phyloP scores from a whole-genome alignment of 106 monocot species.

The Dioscorea dumetorum region DNA sequence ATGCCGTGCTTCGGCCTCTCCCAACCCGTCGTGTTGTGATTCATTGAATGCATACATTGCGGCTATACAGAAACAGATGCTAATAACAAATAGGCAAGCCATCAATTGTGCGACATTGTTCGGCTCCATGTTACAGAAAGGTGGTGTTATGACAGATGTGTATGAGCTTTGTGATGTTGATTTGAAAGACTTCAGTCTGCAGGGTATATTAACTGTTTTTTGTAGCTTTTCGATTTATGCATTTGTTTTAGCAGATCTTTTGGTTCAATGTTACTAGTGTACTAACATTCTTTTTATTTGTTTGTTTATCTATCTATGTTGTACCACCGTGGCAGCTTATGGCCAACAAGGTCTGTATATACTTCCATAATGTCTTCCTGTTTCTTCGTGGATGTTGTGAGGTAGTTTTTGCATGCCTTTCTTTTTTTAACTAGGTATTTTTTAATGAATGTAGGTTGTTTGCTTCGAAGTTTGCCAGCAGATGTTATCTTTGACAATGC shows the following conservation, averaged over 20 bases:
- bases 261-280: too few relatives aligned
- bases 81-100: conserved; percentile 98
- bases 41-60: conserved; percentile 69
- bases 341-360: conserved; percentile 81
- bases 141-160: conserved; percentile 75
- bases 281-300: too few relatives aligned
- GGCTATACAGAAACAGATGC: conserved; percentile 78
- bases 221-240: background rate
- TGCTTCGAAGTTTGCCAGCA: conserved; percentile 86
- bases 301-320: conserved; percentile 1
- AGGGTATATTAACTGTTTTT: conserved; percentile 40
- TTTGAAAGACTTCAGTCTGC: conserved; percentile 96
- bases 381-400: background rate
- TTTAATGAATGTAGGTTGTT: conserved; percentile 54
- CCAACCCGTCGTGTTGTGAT: conserved; percentile 64
- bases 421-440: too few relatives aligned
- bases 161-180: conserved; percentile 89
- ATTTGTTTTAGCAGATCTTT: too few relatives aligned
- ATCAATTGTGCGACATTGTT: conserved; percentile 93
- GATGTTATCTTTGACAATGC: conserved; percentile 84
- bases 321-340: conserved; percentile 47
- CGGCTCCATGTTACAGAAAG: conserved; percentile 92
- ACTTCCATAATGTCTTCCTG: background rate
- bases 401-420: background rate
- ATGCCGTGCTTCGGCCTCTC: conserved; percentile 50